phyloP scores from a whole-genome alignment of 1,284 basidiomycete genomes.

The Cystobasidium sp. region DNA sequence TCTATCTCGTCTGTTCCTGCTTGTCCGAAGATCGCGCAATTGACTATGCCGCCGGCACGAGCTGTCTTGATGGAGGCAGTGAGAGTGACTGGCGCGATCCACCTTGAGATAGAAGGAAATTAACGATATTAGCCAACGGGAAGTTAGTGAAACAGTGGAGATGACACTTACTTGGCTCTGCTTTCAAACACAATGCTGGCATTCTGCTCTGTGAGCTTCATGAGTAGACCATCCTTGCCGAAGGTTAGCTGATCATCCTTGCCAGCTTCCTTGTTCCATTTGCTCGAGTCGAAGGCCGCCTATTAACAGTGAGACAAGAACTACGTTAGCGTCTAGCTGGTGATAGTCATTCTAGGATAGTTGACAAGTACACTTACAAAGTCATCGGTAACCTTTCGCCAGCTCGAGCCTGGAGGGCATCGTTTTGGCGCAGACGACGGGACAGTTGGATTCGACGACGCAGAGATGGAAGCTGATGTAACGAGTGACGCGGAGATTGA shows the following conservation, averaged over 20 bases:
- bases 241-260: slow-evolving; percentile 6
- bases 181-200: slow-evolving; percentile 10
- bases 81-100: slow-evolving; percentile 13
- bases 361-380: slow-evolving; percentile 1
- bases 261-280: slow-evolving; percentile 19
- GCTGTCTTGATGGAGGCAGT: slow-evolving; percentile 27
- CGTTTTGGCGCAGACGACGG: background rate
- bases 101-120: slow-evolving; percentile 6
- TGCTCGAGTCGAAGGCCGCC: slow-evolving; percentile 11
- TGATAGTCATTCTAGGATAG: too few species aligned
- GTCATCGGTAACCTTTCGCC: slow-evolving; percentile 3
- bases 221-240: slow-evolving; percentile 30
- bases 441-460: background rate
- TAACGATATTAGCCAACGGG: background rate
- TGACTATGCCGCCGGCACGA: slow-evolving; percentile 24
- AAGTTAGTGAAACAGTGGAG: background rate
- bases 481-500: background rate
- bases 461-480: background rate
- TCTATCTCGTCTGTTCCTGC: slow-evolving; percentile 35
- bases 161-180: slow-evolving; percentile 7
- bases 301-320: background rate
- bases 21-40: slow-evolving; percentile 33
- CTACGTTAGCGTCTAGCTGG: background rate
- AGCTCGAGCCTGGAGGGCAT: slow-evolving; percentile 12
- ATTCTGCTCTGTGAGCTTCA: slow-evolving; percentile 17